phyloP scores from a whole-genome alignment of 441 rosid genomes.

The Sinapis alba region DNA sequence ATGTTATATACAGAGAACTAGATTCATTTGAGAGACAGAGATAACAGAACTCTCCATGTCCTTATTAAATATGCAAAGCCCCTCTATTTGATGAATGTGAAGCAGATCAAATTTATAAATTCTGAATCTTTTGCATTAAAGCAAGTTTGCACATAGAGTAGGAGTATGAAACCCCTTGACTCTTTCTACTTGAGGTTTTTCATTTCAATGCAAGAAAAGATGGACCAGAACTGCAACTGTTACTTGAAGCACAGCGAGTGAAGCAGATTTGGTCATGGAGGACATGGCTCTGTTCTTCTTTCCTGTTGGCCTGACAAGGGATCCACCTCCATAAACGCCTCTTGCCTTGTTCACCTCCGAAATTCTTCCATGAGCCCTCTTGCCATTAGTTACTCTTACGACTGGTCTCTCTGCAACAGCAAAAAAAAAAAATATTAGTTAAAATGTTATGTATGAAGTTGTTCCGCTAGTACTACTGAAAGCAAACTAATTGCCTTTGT shows the following conservation, averaged over 20 bases:
- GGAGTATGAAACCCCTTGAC: not conserved
- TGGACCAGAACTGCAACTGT: constrained; percentile 24
- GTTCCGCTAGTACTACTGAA: not conserved
- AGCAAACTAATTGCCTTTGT: constrained; percentile 16
- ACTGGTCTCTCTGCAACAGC: constrained; percentile 9
- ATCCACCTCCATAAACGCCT: constrained; percentile 49
- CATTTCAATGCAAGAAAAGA: constrained; percentile 13
- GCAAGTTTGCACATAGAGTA: not conserved
- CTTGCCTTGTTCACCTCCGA: constrained; percentile 32
- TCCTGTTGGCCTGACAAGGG: constrained; percentile 39
- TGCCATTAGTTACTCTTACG: not conserved
- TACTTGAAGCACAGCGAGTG: constrained; percentile 21
- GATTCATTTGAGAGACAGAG: not conserved
- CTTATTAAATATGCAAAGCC: not conserved
- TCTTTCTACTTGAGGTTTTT: not conserved
- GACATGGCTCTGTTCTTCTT: constrained; percentile 38
- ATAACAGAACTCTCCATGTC: not conserved
- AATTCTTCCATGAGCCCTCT: constrained; percentile 22
- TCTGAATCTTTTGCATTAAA: not conserved
- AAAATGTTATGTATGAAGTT: not conserved
- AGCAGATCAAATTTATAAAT: not conserved
- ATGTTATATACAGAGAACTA: not conserved
- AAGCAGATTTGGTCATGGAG: constrained; percentile 31
- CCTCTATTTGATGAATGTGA: no score
- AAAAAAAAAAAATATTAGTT: not conserved